Conservation (phyloP, 2,329 filamentous ascomycete genomes). For the Rasamsonia emersonii region DNA sequence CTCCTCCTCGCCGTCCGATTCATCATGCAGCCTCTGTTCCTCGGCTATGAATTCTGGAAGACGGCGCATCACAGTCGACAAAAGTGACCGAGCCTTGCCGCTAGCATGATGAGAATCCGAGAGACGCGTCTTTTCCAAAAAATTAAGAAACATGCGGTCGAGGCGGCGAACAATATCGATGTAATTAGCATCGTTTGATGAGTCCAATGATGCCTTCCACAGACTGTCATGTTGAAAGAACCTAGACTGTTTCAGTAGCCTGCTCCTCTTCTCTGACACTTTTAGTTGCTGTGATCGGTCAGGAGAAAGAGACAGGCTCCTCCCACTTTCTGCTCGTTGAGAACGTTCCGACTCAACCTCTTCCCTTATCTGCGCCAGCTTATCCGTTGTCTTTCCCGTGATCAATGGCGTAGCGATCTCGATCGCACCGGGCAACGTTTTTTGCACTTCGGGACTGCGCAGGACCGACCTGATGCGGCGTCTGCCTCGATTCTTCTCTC, state of each 20-base stretch:
- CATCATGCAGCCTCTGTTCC: conserved; percentile 28
- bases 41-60: conserved; percentile 30
- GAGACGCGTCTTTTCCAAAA: conserved; percentile 25
- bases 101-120: conserved; percentile 5
- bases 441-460: conserved; percentile 26
- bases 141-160: conserved; percentile 27
- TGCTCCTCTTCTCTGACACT: conserved; percentile 10
- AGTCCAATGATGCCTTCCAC: conserved; percentile 27
- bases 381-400: conserved; percentile 22
- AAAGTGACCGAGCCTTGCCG: conserved; percentile 25
- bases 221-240: conserved; percentile 21
- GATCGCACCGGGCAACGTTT: conserved; percentile 31
- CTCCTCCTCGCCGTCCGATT: conserved; percentile 22
- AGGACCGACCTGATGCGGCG: conserved; percentile 22
- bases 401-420: conserved; percentile 35
- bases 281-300: conserved; percentile 4
- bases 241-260: conserved; percentile 17
- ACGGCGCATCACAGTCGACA: conserved; percentile 27
- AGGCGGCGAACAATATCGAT: conserved; percentile 27
- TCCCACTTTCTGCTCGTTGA: background rate
- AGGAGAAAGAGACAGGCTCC: conserved; percentile 7
- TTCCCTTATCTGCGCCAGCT: conserved; percentile 14
- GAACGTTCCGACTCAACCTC: conserved; percentile 3
- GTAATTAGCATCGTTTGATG: conserved; percentile 24
- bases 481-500: conserved; percentile 15